Percentiles rank a stretch among this genome's conserved stretches.
Conservation (phyloP, 2,329 filamentous ascomycete genomes). For the Stachybotrys echinatus region DNA sequence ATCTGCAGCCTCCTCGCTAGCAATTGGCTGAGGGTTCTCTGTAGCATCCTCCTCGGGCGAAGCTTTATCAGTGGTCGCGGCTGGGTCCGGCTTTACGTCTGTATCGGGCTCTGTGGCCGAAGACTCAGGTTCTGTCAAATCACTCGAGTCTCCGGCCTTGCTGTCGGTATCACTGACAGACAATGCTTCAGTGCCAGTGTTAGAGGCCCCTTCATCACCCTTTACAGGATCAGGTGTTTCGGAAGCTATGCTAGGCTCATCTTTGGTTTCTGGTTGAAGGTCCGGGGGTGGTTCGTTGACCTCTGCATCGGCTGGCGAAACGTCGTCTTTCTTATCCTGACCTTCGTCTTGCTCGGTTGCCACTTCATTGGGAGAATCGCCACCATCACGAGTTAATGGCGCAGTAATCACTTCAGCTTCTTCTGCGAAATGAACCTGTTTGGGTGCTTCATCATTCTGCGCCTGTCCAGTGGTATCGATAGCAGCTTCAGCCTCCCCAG, state of each 20-base stretch:
- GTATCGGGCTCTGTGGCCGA: background rate
- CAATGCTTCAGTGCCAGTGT: background rate
- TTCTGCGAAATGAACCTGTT: constrained; percentile 2
- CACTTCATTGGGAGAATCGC: background rate
- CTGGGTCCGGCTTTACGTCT: background rate
- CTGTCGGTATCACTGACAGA: background rate
- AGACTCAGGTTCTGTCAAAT: background rate
- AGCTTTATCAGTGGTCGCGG: background rate
- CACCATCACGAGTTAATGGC: background rate
- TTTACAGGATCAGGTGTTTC: background rate
- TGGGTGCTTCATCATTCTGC: background rate
- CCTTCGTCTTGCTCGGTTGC: background rate
- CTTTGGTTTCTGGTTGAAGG: background rate
- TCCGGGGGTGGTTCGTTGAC: background rate
- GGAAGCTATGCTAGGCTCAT: background rate
- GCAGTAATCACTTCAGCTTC: background rate
- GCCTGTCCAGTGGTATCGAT: too few species aligned
- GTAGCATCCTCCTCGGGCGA: background rate
- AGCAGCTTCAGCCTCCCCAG: background rate
- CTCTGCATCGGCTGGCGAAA: background rate
- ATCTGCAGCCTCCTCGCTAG: too few species aligned
- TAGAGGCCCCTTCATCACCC: background rate
- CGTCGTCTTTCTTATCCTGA: background rate
- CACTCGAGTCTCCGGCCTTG: background rate
- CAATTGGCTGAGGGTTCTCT: background rate